Percentiles rank a stretch among this genome's conserved stretches.
Evolutionary conservation across 176 grass and related monocot genomes (phyloP).

Genomic region (Dendrocalamus sinicus): DNA sequence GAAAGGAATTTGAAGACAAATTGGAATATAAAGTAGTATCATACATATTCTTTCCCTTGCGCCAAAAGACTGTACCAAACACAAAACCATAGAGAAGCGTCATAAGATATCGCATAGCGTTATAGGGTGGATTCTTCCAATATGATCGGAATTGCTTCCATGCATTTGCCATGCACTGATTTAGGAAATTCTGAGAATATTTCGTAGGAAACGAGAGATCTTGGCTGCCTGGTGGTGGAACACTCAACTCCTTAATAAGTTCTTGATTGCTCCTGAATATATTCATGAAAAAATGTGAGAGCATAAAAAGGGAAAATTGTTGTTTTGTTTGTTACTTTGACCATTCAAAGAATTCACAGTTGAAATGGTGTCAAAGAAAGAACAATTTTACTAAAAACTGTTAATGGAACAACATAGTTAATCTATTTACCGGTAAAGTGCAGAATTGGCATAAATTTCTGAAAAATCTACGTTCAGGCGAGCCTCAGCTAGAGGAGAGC

Average conservation of each 20-base stretch:
- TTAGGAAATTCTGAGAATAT: slow-evolving; percentile 61
- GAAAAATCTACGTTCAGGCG: slow-evolving; percentile 60
- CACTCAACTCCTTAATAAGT: slow-evolving; percentile 69
- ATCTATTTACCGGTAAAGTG: slow-evolving; percentile 62
- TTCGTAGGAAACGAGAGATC: slow-evolving; percentile 72
- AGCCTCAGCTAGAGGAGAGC: slow-evolving; percentile 49
- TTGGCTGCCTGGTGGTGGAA: slow-evolving; percentile 42
- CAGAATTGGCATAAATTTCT: slow-evolving; percentile 65
- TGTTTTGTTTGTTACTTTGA: slow-evolving; percentile 13
- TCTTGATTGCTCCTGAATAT: slow-evolving; percentile 47
- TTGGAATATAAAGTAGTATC: not conserved
- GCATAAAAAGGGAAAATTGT: not conserved
- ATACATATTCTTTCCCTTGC: slow-evolving; percentile 59
- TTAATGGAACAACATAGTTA: not conserved
- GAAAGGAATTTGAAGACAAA: not conserved
- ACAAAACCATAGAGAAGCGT: slow-evolving; percentile 59
- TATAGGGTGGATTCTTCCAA: slow-evolving; percentile 74
- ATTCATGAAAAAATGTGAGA: slow-evolving; percentile 20
- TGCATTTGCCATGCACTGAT: slow-evolving; percentile 58
- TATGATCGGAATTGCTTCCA: slow-evolving; percentile 73
- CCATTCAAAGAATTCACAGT: slow-evolving; percentile 9
- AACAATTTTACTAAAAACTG: not conserved
- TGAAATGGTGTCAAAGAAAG: not conserved
- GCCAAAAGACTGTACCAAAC: slow-evolving; percentile 71
- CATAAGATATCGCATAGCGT: slow-evolving; percentile 64